A percentile compares a stretch with the other conserved stretches of the same genome.
These are phyloP conservation scores for Epichloe aotearoae DNA, from an alignment of 2,329 filamentous ascomycete genomes.

Conservation along the genomic window DNA sequence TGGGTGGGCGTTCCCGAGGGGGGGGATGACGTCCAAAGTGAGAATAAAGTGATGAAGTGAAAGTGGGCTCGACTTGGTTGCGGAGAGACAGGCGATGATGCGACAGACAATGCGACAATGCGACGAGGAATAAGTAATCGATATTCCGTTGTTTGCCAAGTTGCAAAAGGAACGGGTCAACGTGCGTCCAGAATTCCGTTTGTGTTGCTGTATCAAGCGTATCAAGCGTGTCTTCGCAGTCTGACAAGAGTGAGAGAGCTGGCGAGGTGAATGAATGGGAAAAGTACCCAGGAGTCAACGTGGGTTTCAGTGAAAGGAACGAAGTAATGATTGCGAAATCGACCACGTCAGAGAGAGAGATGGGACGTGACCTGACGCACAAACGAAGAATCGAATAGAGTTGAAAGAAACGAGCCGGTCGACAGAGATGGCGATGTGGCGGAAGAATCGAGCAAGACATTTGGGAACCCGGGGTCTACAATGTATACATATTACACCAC, in stretches of 20 bases:
- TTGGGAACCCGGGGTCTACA: no score
- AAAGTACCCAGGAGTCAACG: conserved; percentile 4
- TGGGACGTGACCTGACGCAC: conserved; percentile 9
- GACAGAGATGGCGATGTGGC: background rate
- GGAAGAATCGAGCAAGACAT: background rate
- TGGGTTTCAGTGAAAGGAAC: conserved; percentile 4
- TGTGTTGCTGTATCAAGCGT: background rate
- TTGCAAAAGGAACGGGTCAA: conserved; percentile 17
- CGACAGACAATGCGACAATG: background rate
- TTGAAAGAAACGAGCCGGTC: conserved; percentile 5
- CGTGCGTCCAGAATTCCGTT: conserved; percentile 7
- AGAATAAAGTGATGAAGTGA: conserved; percentile 4
- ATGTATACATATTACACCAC: no score
- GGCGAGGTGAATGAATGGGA: background rate
- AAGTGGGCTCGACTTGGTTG: background rate
- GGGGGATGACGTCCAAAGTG: background rate
- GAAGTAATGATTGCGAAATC: background rate
- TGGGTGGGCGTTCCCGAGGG: background rate
- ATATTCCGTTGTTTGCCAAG: background rate
- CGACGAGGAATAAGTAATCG: background rate
- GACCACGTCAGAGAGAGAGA: conserved; percentile 7
- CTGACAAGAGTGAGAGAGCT: background rate
- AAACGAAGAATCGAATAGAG: conserved; percentile 13
- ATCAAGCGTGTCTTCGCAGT: background rate
- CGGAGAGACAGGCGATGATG: background rate